Evolutionary conservation across 495 filamentous ascomycete species (phyloP), one percentile per base, ranked within the genome.

Genomic region (Oidiodendron maius): DNA sequence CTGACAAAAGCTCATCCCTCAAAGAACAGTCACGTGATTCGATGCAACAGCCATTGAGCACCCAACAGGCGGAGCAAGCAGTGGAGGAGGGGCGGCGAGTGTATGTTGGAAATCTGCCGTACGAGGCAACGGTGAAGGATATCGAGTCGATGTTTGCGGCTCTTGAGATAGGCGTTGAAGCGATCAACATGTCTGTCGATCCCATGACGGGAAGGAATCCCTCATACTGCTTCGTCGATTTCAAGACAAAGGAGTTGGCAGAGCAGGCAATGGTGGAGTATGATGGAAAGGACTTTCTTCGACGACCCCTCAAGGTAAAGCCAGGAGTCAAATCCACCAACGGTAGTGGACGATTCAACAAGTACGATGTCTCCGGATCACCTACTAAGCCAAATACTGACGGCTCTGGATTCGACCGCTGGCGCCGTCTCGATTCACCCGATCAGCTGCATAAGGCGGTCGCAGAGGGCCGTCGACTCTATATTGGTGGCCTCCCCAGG

Each of bases 191-290:
- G 58, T 78, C 80, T 8, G 70, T 83, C 41, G 81, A 86, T 59
- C 78, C 81, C 15, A 78, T 83, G 57, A 82, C 78, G 18, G 78
- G 78, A 37, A 64, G 81, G 12, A 87, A 86, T 60, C 81, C 81
- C 3, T 83, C 80, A 4, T 86, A 85, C 64, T 87, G 82, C 64
- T 86, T 86, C 44, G 75, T 85, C 42, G 81, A 86, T 54, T 71
- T 86, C 43, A 49, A 64, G 16, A 72, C 67, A 24, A 69, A 70
- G 47, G 75, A 78, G n/a, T 55, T 72, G 16, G 81, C 82, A 1
- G 70, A 76, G n/a, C 61, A 57, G 0, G 80, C 79, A 18, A 81
- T 84, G 66, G 51, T 50, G 16, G 61, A 72, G 22, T 61, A 83
- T 20, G 70, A 78, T 49, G 83, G 79, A 16, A 58, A 60, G 21